Percentiles rank a stretch among this genome's conserved stretches.
These are phyloP conservation scores for Fusarium coffeatum DNA, from an alignment of 2,329 filamentous ascomycete species.

Conservation along the genomic window DNA sequence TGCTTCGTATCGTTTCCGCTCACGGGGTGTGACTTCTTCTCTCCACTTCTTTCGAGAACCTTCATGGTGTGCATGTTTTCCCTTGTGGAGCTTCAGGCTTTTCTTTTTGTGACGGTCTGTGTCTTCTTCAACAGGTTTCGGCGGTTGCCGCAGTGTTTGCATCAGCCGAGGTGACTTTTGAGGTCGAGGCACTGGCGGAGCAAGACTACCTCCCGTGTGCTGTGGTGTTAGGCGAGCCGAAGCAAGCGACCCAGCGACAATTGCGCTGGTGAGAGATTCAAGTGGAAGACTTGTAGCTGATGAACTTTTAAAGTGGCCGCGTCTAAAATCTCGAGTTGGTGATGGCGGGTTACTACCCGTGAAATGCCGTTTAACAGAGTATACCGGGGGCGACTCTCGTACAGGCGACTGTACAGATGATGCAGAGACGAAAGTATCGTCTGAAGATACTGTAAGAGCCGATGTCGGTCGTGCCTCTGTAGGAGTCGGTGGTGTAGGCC, in stretches of 20 bases:
- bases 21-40: slow-evolving; percentile 76
- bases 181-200: slow-evolving; percentile 54
- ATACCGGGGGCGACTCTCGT: slow-evolving; percentile 44
- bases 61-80: slow-evolving; percentile 80
- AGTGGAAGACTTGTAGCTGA: slow-evolving; percentile 62
- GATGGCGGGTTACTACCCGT: slow-evolving; percentile 51
- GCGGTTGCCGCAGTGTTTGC: slow-evolving; percentile 72
- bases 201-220: slow-evolving; percentile 53
- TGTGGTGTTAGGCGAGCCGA: slow-evolving; percentile 65
- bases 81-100: slow-evolving; percentile 61
- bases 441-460: slow-evolving; percentile 53
- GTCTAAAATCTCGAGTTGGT: slow-evolving; percentile 52
- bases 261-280: slow-evolving; percentile 76
- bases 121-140: slow-evolving; percentile 64
- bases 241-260: slow-evolving; percentile 79
- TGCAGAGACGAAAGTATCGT: slow-evolving; percentile 60
- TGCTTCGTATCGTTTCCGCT: slow-evolving; percentile 84
- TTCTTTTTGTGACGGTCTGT: slow-evolving; percentile 62
- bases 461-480: slow-evolving; percentile 34
- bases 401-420: slow-evolving; percentile 52
- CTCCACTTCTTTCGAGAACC: slow-evolving; percentile 81
- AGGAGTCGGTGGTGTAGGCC: slow-evolving; percentile 23
- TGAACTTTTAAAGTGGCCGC: slow-evolving; percentile 44
- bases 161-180: slow-evolving; percentile 67
- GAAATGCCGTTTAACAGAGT: slow-evolving; percentile 24